Evolutionary conservation across 768 basidiomycete genomes (phyloP).

Genomic region (Lactifluus rugatus): DNA sequence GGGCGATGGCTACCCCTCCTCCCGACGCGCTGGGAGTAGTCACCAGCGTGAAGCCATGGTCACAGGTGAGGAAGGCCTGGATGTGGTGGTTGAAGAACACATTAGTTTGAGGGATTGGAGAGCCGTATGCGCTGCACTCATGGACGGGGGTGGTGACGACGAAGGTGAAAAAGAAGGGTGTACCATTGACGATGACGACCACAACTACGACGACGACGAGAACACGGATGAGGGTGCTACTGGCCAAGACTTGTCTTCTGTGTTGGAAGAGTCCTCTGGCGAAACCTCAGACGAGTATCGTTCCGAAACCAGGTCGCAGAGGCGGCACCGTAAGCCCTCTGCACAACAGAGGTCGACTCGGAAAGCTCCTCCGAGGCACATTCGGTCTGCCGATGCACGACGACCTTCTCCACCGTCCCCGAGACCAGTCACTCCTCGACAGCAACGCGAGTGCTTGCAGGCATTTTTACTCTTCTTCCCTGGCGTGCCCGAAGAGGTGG

Average conservation of each 20-base stretch:
- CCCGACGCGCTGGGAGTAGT: neutral
- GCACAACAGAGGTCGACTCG: neutral
- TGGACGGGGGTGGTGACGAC: slow-evolving; percentile 29
- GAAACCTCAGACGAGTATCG: slow-evolving; percentile 16
- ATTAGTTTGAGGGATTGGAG: slow-evolving; percentile 69
- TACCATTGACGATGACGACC: slow-evolving; percentile 21
- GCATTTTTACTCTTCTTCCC: slow-evolving; percentile 74
- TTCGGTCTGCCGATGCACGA: neutral
- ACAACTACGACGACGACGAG: slow-evolving; percentile 2
- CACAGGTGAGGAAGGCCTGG: slow-evolving; percentile 15
- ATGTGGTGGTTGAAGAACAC: slow-evolving; percentile 26
- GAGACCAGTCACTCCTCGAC: slow-evolving; percentile 36
- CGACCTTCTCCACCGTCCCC: neutral
- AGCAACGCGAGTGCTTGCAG: slow-evolving; percentile 43
- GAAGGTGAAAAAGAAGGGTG: slow-evolving; percentile 24
- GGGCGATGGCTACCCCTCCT: slow-evolving; percentile 26
- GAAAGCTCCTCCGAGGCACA: slow-evolving; percentile 2
- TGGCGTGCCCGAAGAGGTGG: slow-evolving; percentile 33
- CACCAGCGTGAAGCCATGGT: slow-evolving; percentile 15
- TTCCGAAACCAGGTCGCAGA: slow-evolving; percentile 2
- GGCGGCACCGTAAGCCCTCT: slow-evolving; percentile 6
- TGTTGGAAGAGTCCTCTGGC: slow-evolving; percentile 16
- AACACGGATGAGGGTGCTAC: slow-evolving; percentile 18
- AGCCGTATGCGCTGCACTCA: slow-evolving; percentile 65
- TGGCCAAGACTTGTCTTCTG: slow-evolving; percentile 27